Percentiles rank a stretch among this genome's conserved stretches.
Evolutionary conservation across 2,329 filamentous ascomycete genomes (phyloP).

Genomic region (Fusarium chuoi): DNA sequence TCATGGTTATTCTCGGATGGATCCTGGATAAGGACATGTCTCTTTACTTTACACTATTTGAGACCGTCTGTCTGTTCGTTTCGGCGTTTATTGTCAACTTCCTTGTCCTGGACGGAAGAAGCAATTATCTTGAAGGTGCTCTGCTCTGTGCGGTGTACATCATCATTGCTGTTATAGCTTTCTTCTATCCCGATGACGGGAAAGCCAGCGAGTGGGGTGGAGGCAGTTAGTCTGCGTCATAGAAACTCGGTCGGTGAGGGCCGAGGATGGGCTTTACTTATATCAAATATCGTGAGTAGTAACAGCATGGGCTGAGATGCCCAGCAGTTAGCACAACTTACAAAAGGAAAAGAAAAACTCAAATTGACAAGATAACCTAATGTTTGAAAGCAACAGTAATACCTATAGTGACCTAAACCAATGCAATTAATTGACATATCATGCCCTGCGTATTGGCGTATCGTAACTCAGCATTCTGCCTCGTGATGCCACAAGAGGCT

Average conservation of each 20-base stretch:
- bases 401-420: neutral
- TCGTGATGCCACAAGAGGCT: slow-evolving; percentile 14
- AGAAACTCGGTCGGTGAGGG: slow-evolving; percentile 13
- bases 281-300: neutral
- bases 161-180: slow-evolving; percentile 74
- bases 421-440: neutral
- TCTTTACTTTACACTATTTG: slow-evolving; percentile 87
- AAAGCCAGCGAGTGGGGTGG: slow-evolving; percentile 57
- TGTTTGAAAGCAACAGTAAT: neutral
- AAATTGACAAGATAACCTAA: neutral
- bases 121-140: slow-evolving; percentile 86
- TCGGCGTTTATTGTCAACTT: slow-evolving; percentile 90
- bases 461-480: neutral
- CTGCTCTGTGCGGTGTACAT: slow-evolving; percentile 73
- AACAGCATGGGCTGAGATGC: neutral
- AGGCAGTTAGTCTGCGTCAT: slow-evolving; percentile 1
- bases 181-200: slow-evolving; percentile 68
- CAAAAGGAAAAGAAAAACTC: neutral
- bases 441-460: neutral
- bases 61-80: slow-evolving; percentile 87
- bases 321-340: neutral
- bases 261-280: neutral
- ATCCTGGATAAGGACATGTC: slow-evolving; percentile 75
- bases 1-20: slow-evolving; percentile 79
- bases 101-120: slow-evolving; percentile 83